Base-by-base conservation (phyloP, 2,329 filamentous ascomycete species). In the Aspergillus fructus region DNA sequence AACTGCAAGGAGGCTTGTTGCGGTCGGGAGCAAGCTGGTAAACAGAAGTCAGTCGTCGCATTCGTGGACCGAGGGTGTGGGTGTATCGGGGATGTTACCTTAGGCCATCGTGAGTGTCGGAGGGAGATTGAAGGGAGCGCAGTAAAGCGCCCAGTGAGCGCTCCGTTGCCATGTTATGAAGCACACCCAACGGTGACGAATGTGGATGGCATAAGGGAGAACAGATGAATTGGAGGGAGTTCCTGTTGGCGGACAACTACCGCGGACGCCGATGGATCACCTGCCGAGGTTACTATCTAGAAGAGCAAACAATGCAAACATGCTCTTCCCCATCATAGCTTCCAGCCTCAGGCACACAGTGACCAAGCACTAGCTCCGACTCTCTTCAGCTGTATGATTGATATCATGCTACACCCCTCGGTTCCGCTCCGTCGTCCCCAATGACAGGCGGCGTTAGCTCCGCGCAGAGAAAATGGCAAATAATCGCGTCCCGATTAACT, bases 141-240 rank as follows among this genome's bases (percentile, higher is more conserved):
- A 88, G 70, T 19, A 87, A 76, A 41, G 83, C 85, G 50, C 81
- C 81, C 33, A 88, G 69, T 46, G 86, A 82, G 64, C 84, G 79
- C 72, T 87, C 85, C 60, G 82, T 83, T 47, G 82, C 79, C 83
- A 86, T 86, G 7, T 52, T 63, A 34, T 27, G 34, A 50, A 17
- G 42, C 30, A 41, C 21, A 17, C 37, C 21, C 19, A 17, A 43
- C 30, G 15, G 34, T 47, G 46, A 34, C 30, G 21, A 39, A 41
- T 19, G 17, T 30, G 46, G 19, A 56, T 40, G 12, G 39, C 58
- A 59, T 61, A 54, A 48, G 45, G 50, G 49, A 51, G 8, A 37
- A 24, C 43, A 39, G 39, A 45, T 42, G 33, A 27, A 37, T 37
- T 5, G 21, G 30, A 24, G 15, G 49, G 41, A 45, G 42, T 46